phyloP scores from a whole-genome alignment of 805 yeast species.

The Metschnikowia henanensis region DNA sequence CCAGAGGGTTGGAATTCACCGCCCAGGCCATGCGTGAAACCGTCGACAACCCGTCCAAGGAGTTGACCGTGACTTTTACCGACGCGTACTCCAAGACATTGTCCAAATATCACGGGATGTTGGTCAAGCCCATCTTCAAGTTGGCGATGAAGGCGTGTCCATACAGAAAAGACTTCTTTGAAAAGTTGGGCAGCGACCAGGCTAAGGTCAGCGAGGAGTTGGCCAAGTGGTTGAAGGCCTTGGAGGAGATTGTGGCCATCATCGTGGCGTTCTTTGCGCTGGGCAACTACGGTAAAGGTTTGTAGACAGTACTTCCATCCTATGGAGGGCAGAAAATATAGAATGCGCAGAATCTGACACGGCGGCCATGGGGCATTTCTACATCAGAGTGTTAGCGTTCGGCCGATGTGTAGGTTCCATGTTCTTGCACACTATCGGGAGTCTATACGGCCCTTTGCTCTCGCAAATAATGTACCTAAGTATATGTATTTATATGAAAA shows the following conservation, averaged over 20 bases:
- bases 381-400: too few relatives aligned
- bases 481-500: too few relatives aligned
- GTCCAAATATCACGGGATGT: constrained; percentile 76
- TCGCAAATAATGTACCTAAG: too few relatives aligned
- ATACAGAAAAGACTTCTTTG: constrained; percentile 81
- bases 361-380: too few relatives aligned
- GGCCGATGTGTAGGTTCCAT: too few relatives aligned
- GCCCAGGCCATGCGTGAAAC: constrained; percentile 86
- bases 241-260: constrained; percentile 70
- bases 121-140: constrained; percentile 84
- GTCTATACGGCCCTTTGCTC: too few relatives aligned
- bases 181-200: constrained; percentile 76
- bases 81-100: constrained; percentile 82
- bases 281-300: constrained; percentile 87
- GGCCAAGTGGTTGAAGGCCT: constrained; percentile 70
- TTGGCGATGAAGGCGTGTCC: constrained; percentile 96
- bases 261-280: constrained; percentile 73
- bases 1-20: constrained; percentile 87
- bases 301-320: constrained; percentile 25
- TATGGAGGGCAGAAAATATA: neutral
- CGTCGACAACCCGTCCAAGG: constrained; percentile 58
- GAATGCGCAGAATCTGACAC: too few relatives aligned
- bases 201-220: constrained; percentile 66
- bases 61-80: constrained; percentile 75
- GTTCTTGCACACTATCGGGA: too few relatives aligned